Percentiles rank a stretch among this genome's conserved stretches.
Conservation (phyloP, 225 moss, liverwort and hornwort species). For the Physcomitrellopsis africana region DNA sequence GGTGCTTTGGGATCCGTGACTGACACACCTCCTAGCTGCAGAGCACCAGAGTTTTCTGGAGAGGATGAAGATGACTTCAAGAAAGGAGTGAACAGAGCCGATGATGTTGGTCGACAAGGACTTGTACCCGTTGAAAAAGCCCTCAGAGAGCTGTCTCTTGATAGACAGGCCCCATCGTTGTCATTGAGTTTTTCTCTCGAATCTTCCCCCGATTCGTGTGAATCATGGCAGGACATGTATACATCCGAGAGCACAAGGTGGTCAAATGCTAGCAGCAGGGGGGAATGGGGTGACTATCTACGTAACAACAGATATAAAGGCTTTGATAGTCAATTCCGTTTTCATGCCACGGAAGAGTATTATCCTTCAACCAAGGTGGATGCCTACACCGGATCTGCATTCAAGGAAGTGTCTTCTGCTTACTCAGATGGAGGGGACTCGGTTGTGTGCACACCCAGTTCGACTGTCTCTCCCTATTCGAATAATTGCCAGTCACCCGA, state of each 20-base stretch:
- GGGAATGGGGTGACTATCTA: constrained; percentile 27
- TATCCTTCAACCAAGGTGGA: constrained; percentile 3
- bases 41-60: constrained; percentile 12
- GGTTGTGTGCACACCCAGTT: constrained; percentile 19
- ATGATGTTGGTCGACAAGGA: not conserved
- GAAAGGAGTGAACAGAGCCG: not conserved
- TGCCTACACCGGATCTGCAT: not conserved
- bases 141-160: constrained; percentile 23
- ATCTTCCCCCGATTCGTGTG: constrained; percentile 23
- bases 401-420: not conserved
- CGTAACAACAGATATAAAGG: constrained; percentile 2
- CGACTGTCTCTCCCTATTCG: not conserved
- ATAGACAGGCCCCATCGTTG: constrained; percentile 3
- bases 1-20: constrained; percentile 18
- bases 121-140: not conserved
- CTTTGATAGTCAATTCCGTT: constrained; percentile 19
- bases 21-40: constrained; percentile 24
- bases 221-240: constrained; percentile 22
- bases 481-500: not conserved
- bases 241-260: constrained; percentile 23
- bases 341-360: not conserved
- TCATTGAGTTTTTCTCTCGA: constrained; percentile 31
- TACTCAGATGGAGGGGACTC: constrained; percentile 21
- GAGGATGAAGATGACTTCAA: constrained; percentile 21
- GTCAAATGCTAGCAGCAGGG: constrained; percentile 12